Evolutionary conservation across 2,329 filamentous ascomycete species (phyloP), one percentile per base, ranked within the genome.

Genomic region (Verruconis gallopava): DNA sequence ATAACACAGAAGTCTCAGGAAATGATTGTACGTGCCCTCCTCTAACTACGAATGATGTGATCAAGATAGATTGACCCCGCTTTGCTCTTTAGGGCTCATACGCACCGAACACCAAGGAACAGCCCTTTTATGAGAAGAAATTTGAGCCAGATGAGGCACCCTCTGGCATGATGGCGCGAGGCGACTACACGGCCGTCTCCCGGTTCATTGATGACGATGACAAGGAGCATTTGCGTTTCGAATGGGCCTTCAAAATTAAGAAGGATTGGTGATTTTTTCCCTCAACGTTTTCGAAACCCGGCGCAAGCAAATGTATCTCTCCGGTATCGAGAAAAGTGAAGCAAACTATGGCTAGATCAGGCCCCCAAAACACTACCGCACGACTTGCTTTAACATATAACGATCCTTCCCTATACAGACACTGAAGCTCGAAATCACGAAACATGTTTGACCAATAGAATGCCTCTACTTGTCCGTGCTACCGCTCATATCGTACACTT

Each of bases 201-300:
- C 85, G 77, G 63, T 98, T 98, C 61, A 75, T 94, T 48, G 91
- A 98, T 59, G 91, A 98, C 56, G 91, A 98, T 67, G 81, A 91
- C 62, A 79, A 85, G 64, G 79, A 74, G 49, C 88, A 98, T 64
- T 71, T 98, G 49, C 72, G 81, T 59, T 98, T 98, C 62, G 82
- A 93, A 55, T 98, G 91, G 91, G 78, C 80, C 47, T 96, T 98
- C 56, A 83, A 95, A 58, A 94, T 98, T 61, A 74, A 81, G 66
- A 98, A 96, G 75, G 85, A 94, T 60, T 96, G 91, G 91, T 84
- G 78, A 22, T 30, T n/a, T n/a, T n/a, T n/a, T n/a, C 11, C 11
- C 11, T 30, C 11, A 13, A 30, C 14, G 25, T 11, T n/a, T n/a
- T n/a, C n/a, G n/a, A n/a, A n/a, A n/a, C n/a, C n/a, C n/a, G n/a